Base-by-base conservation (phyloP, 805 yeast species). In the Nakazawaea holstii region DNA sequence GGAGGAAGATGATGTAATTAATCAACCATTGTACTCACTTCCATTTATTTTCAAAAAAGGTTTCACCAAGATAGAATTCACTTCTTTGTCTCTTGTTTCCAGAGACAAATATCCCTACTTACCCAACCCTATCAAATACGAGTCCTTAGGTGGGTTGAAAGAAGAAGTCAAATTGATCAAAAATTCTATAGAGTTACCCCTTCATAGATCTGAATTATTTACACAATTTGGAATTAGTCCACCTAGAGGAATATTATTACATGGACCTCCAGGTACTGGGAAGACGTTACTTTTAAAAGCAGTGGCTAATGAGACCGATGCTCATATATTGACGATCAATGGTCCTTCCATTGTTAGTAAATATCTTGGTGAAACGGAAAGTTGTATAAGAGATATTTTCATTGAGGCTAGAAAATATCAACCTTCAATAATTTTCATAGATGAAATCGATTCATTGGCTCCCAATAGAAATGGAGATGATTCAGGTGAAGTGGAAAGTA, bases 221-320 rank as follows among this genome's bases (percentile, higher is more conserved):
- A 73, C 82, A 7, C 80, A 86, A 46, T 94, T 92, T 68, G 90
- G 92, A n/a, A 84, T 90, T 15, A 74, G 84, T 8, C 97, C 99
- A 8, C 97, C 97, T 11, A 72, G 97, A 26, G 98, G 98, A 38
- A 87, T 94, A 0, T 64, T 94, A 29, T 66, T 94, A n/a, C 95
- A 91, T 66, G 99, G 99, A 0, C 96, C 97, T 2, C 94, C 98
- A 2, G 99, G 99, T 3, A 92, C 97, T 0, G 99, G 99, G 44
- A 92, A 92, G 62, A 87, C 97, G 1, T 79, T 91, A 88, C 72
- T 94, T 7, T 70, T 94, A 33, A 76, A 87, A 46, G 84, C 96
- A 27, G 81, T 92, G 8, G 95, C 96, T 0, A 73, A 80, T 52
- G 92, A 85, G 49, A 70, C 77, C 1, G 76, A 84, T 51, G 95